Base-by-base conservation (phyloP, 2,329 filamentous ascomycete genomes). In the Sclerotinia glacialis region DNA sequence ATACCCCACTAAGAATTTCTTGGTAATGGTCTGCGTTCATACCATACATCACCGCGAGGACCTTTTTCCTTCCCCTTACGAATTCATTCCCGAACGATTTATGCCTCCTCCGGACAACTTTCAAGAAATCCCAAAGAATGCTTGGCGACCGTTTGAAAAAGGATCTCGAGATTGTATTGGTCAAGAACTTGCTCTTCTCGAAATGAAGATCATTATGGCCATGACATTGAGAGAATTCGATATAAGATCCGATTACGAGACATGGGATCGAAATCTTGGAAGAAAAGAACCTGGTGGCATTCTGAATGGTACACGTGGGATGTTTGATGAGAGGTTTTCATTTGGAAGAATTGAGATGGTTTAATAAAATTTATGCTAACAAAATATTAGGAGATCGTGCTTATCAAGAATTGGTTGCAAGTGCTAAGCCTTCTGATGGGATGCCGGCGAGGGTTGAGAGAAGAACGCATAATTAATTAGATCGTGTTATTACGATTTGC, bases 81-180 rank as follows among this genome's bases (percentile, higher is more conserved):
- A 77, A 26, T 85, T 83, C 71, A 70, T 82, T n/a, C 83, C 79
- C 0, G 81, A 83, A 55, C 79, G 83, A 5, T 85, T 78, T 71
- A 73, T 81, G 59, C 72, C 74, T 26, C 72, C 71, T 6, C 65
- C 74, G 5, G 71, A 72, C 34, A 71, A 77, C 70, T 73, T 74
- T 26, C 63, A 71, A 53, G 59, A 68, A 12, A 62, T 71, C 4
- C 46, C 69, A 5, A 69, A 69, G 60, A 79, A 80, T 54, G 84
- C 84, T 3, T 88, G 80, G 79, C 79, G 84, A 26, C 78, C 82
- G 0, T 88, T 88, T 73, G 82, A 83, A 69, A 79, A 81, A 66
- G 85, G 85, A 0, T 78, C 80, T 3, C 75, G 85, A 37, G 83
- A 82, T 63, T 88, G 85, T 70, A 81, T 86, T 28, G 85, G 85